These are phyloP conservation scores for Acanthamoeba lenticulata DNA, from an alignment of 208 protist species.

Conservation along the genomic window DNA sequence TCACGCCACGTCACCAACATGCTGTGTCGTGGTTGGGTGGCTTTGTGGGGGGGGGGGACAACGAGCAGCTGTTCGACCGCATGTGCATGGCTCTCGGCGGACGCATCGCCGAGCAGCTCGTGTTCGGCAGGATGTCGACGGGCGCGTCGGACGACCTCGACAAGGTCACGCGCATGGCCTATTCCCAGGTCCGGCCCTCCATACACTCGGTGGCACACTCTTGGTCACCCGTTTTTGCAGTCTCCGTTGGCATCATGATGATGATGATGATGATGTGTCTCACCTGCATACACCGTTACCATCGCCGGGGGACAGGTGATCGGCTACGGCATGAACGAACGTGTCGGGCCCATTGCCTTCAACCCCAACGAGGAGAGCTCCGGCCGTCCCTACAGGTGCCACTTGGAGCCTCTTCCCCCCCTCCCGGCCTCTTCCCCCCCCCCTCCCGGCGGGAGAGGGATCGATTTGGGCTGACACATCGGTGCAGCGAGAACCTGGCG, in stretches of 20 bases:
- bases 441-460: no score
- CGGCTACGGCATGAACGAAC: conserved; percentile 87
- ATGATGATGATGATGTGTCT: background rate
- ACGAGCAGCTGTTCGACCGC: conserved; percentile 78
- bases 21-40: conserved; percentile 83
- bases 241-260: background rate
- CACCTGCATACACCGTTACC: conserved; percentile 82
- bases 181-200: conserved; percentile 85
- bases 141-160: conserved; percentile 81
- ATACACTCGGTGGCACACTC: conserved; percentile 73
- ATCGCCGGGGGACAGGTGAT: conserved; percentile 78
- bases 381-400: conserved; percentile 46
- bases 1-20: conserved; percentile 83
- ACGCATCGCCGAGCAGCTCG: conserved; percentile 76
- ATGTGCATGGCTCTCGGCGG: conserved; percentile 87
- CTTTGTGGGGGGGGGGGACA: conserved; percentile 69
- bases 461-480: no score
- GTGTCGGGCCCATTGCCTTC: conserved; percentile 76
- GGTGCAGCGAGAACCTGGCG: conserved; percentile 93
- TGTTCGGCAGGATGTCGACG: conserved; percentile 78
- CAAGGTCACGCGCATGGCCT: conserved; percentile 87
- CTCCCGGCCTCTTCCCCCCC: background rate
- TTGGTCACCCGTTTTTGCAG: background rate
- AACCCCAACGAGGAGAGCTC: conserved; percentile 58
- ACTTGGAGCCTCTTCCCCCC: conserved; percentile 42